Conservation (phyloP, 345 rosid genomes). For the Sonneratia alba region DNA sequence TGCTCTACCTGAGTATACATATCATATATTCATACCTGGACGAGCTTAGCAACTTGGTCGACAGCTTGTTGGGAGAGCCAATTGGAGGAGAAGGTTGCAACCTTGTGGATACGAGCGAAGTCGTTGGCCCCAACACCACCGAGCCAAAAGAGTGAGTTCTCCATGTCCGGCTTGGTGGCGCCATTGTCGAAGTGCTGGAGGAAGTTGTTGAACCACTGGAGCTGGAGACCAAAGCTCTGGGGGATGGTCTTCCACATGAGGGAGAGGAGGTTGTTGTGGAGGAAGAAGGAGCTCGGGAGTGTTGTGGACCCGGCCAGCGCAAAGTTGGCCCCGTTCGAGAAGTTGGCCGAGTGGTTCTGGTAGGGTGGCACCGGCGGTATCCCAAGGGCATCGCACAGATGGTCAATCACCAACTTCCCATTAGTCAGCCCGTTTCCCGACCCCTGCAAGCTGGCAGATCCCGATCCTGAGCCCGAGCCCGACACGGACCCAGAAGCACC, state of each 20-base stretch:
- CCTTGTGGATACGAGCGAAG: constrained; percentile 25
- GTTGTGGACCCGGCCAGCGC: constrained; percentile 7
- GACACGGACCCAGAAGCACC: background rate
- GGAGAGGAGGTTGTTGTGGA: background rate
- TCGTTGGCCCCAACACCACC: constrained; percentile 36
- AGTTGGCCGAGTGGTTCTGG: background rate
- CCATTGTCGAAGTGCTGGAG: background rate
- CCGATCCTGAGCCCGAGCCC: background rate
- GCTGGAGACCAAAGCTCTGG: background rate
- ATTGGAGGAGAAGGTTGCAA: constrained; percentile 7
- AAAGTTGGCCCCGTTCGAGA: constrained; percentile 12
- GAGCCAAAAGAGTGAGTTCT: constrained; percentile 28
- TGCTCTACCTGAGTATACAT: background rate
- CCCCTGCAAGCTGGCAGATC: too few species aligned
- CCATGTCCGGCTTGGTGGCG: background rate
- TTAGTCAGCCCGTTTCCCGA: constrained; percentile 3
- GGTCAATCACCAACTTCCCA: constrained; percentile 26
- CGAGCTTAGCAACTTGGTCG: constrained; percentile 13
- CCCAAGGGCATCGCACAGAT: constrained; percentile 15
- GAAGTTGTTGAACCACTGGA: constrained; percentile 9
- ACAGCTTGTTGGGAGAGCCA: constrained; percentile 18
- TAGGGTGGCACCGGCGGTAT: constrained; percentile 4
- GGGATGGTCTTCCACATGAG: constrained; percentile 12
- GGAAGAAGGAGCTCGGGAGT: background rate
- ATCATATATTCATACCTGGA: constrained; percentile 17